phyloP scores from a whole-genome alignment of 768 basidiomycete species.

The Leccinum longicurvipes region DNA sequence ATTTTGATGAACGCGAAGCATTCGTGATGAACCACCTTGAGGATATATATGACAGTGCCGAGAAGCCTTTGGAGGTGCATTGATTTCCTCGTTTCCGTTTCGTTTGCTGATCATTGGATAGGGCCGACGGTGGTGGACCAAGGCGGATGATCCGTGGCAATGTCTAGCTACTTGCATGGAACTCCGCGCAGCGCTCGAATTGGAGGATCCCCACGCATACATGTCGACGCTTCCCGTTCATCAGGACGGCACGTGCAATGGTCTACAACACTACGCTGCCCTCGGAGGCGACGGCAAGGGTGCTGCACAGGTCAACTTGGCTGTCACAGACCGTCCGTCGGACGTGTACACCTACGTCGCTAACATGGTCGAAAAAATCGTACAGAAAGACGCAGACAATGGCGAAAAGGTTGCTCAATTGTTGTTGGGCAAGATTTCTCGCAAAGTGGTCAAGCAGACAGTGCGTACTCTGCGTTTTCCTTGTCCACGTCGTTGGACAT shows the following conservation, averaged over 20 bases:
- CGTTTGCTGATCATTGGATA: slow-evolving; percentile 24
- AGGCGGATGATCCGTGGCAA: slow-evolving; percentile 97
- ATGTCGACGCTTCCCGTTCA: slow-evolving; percentile 83
- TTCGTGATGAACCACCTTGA: slow-evolving; percentile 73
- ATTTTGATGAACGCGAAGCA: slow-evolving; percentile 84
- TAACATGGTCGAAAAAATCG: slow-evolving; percentile 70
- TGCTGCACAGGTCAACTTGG: slow-evolving; percentile 89
- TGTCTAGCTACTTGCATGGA: slow-evolving; percentile 92
- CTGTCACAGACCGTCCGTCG: slow-evolving; percentile 77
- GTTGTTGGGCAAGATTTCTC: slow-evolving; percentile 72
- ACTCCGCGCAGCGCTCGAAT: slow-evolving; percentile 74
- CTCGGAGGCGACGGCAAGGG: slow-evolving; percentile 89
- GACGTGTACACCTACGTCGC: slow-evolving; percentile 96
- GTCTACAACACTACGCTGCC: slow-evolving; percentile 97
- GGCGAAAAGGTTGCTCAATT: slow-evolving; percentile 55
- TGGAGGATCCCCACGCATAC: slow-evolving; percentile 55
- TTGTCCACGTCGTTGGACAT: background rate
- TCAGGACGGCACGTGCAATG: slow-evolving; percentile 98
- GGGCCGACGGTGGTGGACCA: slow-evolving; percentile 84
- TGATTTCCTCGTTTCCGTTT: background rate
- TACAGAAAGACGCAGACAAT: slow-evolving; percentile 52
- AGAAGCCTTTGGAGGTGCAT: slow-evolving; percentile 70
- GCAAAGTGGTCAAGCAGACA: slow-evolving; percentile 98
- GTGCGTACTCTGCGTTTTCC: slow-evolving; percentile 38
- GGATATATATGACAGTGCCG: slow-evolving; percentile 79